Evolutionary conservation across 2,329 filamentous ascomycete species (phyloP), one percentile per base, ranked within the genome.

Genomic region (Daldinia eschscholtzii): DNA sequence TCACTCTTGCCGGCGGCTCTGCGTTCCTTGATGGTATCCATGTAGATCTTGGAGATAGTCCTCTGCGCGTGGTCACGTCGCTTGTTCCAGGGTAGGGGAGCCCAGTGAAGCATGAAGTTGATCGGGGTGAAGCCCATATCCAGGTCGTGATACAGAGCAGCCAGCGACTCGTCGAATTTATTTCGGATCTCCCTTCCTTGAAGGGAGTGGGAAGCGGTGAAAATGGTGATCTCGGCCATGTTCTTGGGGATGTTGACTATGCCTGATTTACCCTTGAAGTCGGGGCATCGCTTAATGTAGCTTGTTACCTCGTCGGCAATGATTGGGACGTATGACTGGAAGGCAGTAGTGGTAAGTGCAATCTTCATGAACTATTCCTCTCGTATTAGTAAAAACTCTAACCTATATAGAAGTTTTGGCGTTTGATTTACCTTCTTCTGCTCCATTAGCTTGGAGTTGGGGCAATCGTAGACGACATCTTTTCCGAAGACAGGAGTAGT

Each of bases 381-480:
- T 56, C n/a, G 2, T 23, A 23, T 70, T 42, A 70, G 63, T 15
- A 30, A 28, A 4, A 35, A 26, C 4, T 44, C 52, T 12, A 33
- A 5, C 37, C 18, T 1, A 53, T 15, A 20, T 23, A 12, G 12
- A 10, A 23, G 44, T 4, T 12, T 3, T 61, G 60, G 35, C 41
- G 28, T 6, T 63, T 23, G 20, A 23, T 12, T 33, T 79, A 94
- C 92, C 89, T 95, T 96, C 85, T 97, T 97, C 85, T 97, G 93
- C 83, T 97, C 93, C 93, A 97, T 97, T 77, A 97, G 87, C 82
- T 97, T 97, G 65, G 93, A 86, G 79, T 97, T 97, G 46, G 93
- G 93, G 82, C 93, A 96, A 79, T 97, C 93, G 79, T 97, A 97
- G 61, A 97, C 92, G 28, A 97, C 93, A 82, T 94, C 91, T 75